These are phyloP conservation scores for Lithospermum erythrorhizon DNA, from an alignment of 257 asterid species.

Conservation along the genomic window DNA sequence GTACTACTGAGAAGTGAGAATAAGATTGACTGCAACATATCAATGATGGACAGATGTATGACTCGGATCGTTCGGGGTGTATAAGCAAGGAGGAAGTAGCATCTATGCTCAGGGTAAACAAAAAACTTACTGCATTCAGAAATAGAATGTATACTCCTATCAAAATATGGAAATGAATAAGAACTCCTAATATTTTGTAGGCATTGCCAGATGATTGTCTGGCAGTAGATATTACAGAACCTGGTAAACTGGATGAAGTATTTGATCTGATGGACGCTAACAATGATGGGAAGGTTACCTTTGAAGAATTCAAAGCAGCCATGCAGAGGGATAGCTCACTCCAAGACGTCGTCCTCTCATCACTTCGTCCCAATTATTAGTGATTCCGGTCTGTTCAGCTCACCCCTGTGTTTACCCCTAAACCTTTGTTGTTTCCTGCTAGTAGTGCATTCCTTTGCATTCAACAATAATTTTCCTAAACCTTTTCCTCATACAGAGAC, in stretches of 20 bases:
- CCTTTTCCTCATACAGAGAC: no score
- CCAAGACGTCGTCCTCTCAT: conserved; percentile 70
- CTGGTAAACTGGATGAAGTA: conserved; percentile 75
- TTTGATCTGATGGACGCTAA: conserved; percentile 82
- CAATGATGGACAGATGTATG: conserved; percentile 48
- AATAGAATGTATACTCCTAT: background rate
- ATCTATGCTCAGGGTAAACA: conserved; percentile 56
- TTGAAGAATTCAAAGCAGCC: conserved; percentile 77
- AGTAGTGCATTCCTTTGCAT: background rate
- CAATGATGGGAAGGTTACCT: conserved; percentile 70
- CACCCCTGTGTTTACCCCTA: background rate
- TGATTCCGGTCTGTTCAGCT: background rate
- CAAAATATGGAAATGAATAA: background rate
- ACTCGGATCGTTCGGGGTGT: conserved; percentile 74
- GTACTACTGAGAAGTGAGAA: background rate
- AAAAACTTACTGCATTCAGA: background rate
- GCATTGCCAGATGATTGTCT: conserved; percentile 79
- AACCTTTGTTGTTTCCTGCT: background rate
- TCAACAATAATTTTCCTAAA: background rate
- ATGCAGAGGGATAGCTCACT: conserved; percentile 78
- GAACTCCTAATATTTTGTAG: conserved; percentile 16
- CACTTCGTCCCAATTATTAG: conserved; percentile 48
- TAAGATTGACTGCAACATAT: background rate
- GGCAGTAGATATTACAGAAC: conserved; percentile 60
- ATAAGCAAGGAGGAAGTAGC: conserved; percentile 84